Conservation (phyloP, 2,329 filamentous ascomycete genomes). For the Trichophyton schoenleinii region DNA sequence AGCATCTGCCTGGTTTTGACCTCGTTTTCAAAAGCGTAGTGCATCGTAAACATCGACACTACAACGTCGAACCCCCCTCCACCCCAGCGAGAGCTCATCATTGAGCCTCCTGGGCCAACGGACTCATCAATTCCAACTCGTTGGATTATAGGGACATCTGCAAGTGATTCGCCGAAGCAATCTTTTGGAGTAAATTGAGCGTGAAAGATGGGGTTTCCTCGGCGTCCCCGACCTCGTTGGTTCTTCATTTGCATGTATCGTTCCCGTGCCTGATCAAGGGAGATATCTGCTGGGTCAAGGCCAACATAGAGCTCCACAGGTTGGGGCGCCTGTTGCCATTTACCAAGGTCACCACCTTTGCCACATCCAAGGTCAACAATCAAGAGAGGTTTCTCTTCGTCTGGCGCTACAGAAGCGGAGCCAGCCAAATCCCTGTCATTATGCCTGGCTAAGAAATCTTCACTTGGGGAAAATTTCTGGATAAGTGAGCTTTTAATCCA, state of each 20-base stretch:
- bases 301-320: constrained; percentile 87
- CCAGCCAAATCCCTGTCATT: constrained; percentile 36
- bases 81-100: constrained; percentile 51
- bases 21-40: constrained; percentile 94
- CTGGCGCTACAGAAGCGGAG: constrained; percentile 20
- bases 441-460: constrained; percentile 51
- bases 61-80: constrained; percentile 88
- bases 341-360: constrained; percentile 87
- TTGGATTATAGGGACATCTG: constrained; percentile 65
- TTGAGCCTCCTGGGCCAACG: constrained; percentile 40
- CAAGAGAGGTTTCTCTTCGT: constrained; percentile 47
- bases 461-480: constrained; percentile 82
- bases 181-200: constrained; percentile 84
- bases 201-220: constrained; percentile 55
- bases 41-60: constrained; percentile 98
- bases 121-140: constrained; percentile 78
- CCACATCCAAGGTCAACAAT: constrained; percentile 93
- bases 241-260: constrained; percentile 63
- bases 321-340: constrained; percentile 93
- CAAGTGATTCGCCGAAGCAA: constrained; percentile 76
- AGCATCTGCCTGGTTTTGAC: constrained; percentile 84
- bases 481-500: constrained; percentile 98
- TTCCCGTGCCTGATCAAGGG: constrained; percentile 78
- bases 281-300: constrained; percentile 82
- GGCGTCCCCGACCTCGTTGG: constrained; percentile 37